Evolutionary conservation across 371 early-diverging fungal genomes (phyloP).

Genomic region (Homolaphlyctis polyrhiza): DNA sequence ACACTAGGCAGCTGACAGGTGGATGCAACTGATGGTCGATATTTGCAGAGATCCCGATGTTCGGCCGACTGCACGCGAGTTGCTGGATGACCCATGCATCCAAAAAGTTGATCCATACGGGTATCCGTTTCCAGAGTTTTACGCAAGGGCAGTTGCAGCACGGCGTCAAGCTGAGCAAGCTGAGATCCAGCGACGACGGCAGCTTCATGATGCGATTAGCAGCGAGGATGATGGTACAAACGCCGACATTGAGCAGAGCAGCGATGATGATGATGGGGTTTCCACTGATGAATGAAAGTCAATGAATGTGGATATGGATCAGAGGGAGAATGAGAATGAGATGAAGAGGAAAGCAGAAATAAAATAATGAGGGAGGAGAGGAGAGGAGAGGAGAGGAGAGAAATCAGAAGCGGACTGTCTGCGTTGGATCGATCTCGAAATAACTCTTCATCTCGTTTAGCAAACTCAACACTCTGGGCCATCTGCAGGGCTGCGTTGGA

Average conservation of each 20-base stretch:
- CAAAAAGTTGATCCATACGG: constrained; percentile 3
- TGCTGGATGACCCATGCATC: constrained; percentile 30
- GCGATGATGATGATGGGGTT: background rate
- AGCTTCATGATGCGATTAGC: background rate
- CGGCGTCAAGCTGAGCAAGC: background rate
- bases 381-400: background rate
- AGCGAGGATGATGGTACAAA: background rate
- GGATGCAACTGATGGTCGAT: no score
- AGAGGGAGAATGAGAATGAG: background rate
- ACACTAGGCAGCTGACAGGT: no score
- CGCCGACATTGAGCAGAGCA: background rate
- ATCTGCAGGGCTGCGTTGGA: background rate
- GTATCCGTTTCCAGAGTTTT: background rate
- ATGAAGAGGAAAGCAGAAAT: background rate
- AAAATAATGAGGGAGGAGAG: background rate
- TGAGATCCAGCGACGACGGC: background rate
- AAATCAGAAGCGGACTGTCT: background rate
- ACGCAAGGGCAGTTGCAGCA: background rate
- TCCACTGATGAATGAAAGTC: background rate
- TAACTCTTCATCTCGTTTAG: background rate
- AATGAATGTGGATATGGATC: background rate
- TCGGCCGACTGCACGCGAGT: constrained; percentile 50
- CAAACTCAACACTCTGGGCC: background rate
- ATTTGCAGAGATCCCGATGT: constrained; percentile 33
- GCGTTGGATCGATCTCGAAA: background rate